Percentiles rank a stretch among this genome's conserved stretches.
Conservation (phyloP, 2,329 filamentous ascomycete genomes). For the Peltaster fructicola region DNA sequence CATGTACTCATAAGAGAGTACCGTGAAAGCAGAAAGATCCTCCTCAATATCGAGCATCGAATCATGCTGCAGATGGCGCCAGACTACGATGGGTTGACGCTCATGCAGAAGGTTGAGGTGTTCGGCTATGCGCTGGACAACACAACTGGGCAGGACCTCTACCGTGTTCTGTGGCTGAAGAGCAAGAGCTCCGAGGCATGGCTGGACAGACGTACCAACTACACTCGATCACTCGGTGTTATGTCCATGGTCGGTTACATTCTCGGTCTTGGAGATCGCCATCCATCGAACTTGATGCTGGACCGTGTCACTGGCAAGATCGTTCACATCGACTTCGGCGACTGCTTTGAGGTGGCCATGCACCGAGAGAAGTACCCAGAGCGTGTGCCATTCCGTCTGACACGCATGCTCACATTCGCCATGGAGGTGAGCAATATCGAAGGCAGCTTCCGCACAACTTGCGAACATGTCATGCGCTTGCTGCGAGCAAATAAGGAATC, state of each 20-base stretch:
- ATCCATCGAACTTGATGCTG: slow-evolving; percentile 95
- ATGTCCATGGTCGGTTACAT: slow-evolving; percentile 99
- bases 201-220: slow-evolving; percentile 96
- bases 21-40: slow-evolving; percentile 86
- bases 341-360: slow-evolving; percentile 99
- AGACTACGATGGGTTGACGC: slow-evolving; percentile 92
- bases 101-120: slow-evolving; percentile 99
- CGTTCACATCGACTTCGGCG: slow-evolving; percentile 96
- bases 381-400: slow-evolving; percentile 90
- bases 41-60: slow-evolving; percentile 96
- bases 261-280: slow-evolving; percentile 83
- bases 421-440: slow-evolving; percentile 99
- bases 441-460: slow-evolving; percentile 93
- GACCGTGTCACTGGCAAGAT: slow-evolving; percentile 93
- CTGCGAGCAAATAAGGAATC: slow-evolving; percentile 95
- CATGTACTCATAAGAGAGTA: slow-evolving; percentile 96
- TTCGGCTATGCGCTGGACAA: slow-evolving; percentile 99
- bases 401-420: slow-evolving; percentile 95
- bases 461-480: slow-evolving; percentile 96
- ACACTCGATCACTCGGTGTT: slow-evolving; percentile 87
- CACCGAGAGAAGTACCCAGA: slow-evolving; percentile 98
- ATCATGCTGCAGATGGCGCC: slow-evolving; percentile 99
- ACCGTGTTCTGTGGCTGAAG: slow-evolving; percentile 96
- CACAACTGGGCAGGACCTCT: slow-evolving; percentile 94
- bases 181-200: slow-evolving; percentile 95